A percentile compares a stretch with the other conserved stretches of the same genome.
phyloP scores from a whole-genome alignment of 495 filamentous ascomycete species.

The Pseudomonodictys pantanalensis region DNA sequence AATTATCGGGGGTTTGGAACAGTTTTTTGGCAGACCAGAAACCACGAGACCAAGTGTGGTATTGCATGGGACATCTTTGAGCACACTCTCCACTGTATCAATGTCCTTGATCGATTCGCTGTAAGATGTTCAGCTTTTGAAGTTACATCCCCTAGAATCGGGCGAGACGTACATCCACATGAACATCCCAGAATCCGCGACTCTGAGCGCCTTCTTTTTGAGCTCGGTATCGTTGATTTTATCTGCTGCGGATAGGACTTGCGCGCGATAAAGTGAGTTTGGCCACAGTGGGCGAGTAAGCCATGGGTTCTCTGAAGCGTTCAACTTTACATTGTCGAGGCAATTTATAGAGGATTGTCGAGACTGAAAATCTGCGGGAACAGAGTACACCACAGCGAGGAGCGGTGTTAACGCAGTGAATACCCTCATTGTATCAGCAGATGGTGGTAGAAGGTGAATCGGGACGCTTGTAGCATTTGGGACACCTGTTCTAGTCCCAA shows the following conservation, averaged over 20 bases:
- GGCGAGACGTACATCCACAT: constrained; percentile 12
- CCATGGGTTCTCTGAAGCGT: constrained; percentile 10
- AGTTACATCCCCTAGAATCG: background rate
- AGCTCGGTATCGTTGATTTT: background rate
- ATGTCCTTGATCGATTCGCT: constrained; percentile 5
- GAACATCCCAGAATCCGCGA: constrained; percentile 8
- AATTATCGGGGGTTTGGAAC: background rate
- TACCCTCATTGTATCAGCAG: too few species aligned
- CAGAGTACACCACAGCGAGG: too few species aligned
- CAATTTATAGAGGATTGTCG: too few species aligned
- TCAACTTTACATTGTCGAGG: constrained; percentile 3
- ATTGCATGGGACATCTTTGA: constrained; percentile 16
- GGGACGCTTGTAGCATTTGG: too few species aligned
- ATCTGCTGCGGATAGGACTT: constrained; percentile 1
- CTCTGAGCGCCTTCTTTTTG: background rate
- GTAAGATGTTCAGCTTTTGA: background rate
- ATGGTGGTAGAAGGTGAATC: too few species aligned
- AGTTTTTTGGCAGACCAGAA: constrained; percentile 7
- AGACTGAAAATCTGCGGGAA: too few species aligned
- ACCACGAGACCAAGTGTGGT: constrained; percentile 17
- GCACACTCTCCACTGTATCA: background rate
- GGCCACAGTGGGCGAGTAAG: constrained; percentile 10
- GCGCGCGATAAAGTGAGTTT: background rate
- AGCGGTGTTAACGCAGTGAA: too few species aligned
- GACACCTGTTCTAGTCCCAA: too few species aligned